These are phyloP conservation scores for Aspergillus leporis DNA, from an alignment of 495 filamentous ascomycete genomes.

Conservation along the genomic window DNA sequence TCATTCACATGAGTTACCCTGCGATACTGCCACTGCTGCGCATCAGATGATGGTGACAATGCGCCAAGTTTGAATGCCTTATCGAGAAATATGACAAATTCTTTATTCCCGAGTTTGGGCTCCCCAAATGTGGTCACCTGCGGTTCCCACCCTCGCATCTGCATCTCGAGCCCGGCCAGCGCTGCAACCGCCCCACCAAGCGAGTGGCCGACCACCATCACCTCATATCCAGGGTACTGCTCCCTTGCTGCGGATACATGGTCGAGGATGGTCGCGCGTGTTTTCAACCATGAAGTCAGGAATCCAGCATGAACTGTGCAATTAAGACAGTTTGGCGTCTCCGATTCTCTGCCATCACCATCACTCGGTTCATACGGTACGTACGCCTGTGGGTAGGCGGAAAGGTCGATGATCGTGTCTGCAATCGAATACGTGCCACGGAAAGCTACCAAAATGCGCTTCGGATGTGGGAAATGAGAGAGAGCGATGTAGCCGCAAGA, in stretches of 20 bases:
- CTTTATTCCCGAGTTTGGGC: conserved; percentile 78
- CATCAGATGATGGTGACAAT: conserved; percentile 18
- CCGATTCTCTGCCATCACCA: conserved; percentile 18
- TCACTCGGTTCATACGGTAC: conserved; percentile 73
- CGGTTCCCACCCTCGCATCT: conserved; percentile 66
- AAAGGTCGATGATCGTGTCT: conserved; percentile 86
- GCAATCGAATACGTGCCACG: conserved; percentile 91
- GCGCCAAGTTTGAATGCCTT: conserved; percentile 55
- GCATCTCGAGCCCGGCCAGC: conserved; percentile 78
- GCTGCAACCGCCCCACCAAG: conserved; percentile 91
- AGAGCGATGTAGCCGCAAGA: conserved; percentile 93
- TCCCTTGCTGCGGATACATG: conserved; percentile 53
- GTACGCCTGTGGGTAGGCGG: conserved; percentile 85
- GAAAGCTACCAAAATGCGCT: conserved; percentile 85
- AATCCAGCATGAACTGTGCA: conserved; percentile 95
- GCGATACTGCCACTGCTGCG: conserved; percentile 54
- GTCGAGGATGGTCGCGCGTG: conserved; percentile 62
- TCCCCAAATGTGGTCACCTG: conserved; percentile 91
- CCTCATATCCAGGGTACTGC: conserved; percentile 65
- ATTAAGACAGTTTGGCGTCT: conserved; percentile 58
- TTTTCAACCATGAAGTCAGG: conserved; percentile 75
- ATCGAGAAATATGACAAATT: conserved; percentile 68
- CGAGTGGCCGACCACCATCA: conserved; percentile 85
- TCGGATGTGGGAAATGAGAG: conserved; percentile 61
- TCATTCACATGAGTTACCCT: conserved; percentile 85